These are phyloP conservation scores for Vitis rupestris DNA, from an alignment of 164 flowering plant genomes.

Conservation along the genomic window DNA sequence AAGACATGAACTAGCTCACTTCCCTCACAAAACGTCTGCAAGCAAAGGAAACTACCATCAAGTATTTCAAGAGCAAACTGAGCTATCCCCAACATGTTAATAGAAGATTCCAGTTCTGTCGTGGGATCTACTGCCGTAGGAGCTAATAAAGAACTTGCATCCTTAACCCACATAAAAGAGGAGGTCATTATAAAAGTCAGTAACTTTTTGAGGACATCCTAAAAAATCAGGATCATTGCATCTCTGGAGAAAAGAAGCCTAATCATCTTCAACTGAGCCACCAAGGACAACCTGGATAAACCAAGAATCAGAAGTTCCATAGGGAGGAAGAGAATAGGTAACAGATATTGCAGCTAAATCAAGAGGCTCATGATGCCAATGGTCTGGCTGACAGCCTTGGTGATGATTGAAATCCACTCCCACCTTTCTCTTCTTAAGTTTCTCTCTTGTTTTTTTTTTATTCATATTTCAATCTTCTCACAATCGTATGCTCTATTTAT, in stretches of 20 bases:
- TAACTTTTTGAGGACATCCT: conserved; percentile 46
- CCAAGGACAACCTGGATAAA: conserved; percentile 79
- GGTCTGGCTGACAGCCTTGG: too few species aligned
- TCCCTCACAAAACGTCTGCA: conserved; percentile 19
- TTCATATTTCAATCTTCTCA: too few species aligned
- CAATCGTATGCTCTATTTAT: too few species aligned
- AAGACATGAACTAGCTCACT: conserved; percentile 43
- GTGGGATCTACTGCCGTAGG: too few species aligned
- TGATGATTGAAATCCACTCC: too few species aligned
- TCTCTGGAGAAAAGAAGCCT: conserved; percentile 49
- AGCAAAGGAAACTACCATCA: too few species aligned
- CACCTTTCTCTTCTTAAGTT: too few species aligned
- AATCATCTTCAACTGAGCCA: conserved; percentile 45
- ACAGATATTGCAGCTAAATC: conserved; percentile 47
- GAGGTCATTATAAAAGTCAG: neutral
- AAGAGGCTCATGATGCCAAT: too few species aligned
- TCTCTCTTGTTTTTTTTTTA: too few species aligned
- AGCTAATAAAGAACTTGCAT: too few species aligned
- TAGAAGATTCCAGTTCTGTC: conserved; percentile 21
- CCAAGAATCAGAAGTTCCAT: conserved; percentile 32
- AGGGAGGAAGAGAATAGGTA: conserved; percentile 37
- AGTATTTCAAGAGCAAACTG: too few species aligned
- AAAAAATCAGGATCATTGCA: conserved; percentile 40
- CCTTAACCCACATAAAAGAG: too few species aligned
- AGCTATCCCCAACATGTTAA: conserved; percentile 26